Conservation (phyloP, 441 rosid species). For the Corymbia calophylla region DNA sequence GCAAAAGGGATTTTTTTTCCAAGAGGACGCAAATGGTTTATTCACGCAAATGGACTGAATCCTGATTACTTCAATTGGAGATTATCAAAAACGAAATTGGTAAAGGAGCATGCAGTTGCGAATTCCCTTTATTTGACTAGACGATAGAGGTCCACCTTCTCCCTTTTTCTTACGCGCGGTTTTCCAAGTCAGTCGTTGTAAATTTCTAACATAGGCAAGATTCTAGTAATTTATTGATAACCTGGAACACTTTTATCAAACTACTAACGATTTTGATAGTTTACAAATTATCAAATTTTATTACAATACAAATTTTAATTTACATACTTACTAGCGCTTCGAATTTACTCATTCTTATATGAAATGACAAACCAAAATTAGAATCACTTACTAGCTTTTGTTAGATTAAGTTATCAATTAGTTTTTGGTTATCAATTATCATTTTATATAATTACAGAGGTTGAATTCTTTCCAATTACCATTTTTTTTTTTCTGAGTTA, state of each 20-base stretch:
- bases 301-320: too few species aligned
- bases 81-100: neutral
- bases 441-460: neutral
- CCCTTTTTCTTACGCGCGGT: neutral
- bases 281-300: neutral
- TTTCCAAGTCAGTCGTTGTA: neutral
- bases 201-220: neutral
- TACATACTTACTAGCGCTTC: too few species aligned
- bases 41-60: neutral
- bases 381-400: neutral
- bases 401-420: neutral
- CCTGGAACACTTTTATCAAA: neutral
- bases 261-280: neutral
- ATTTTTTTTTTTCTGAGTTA: neutral
- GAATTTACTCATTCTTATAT: neutral
- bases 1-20: neutral
- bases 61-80: neutral
- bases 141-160: neutral
- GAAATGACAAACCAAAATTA: neutral
- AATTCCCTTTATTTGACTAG: neutral
- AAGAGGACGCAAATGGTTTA: neutral
- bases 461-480: neutral
- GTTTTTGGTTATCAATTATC: neutral
- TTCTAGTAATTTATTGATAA: neutral
- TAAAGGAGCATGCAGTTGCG: neutral